Percentiles rank a stretch among this genome's conserved stretches.
These are phyloP conservation scores for Rhizopus arrhizus DNA, from an alignment of 371 early-diverging fungal genomes.

Conservation along the genomic window DNA sequence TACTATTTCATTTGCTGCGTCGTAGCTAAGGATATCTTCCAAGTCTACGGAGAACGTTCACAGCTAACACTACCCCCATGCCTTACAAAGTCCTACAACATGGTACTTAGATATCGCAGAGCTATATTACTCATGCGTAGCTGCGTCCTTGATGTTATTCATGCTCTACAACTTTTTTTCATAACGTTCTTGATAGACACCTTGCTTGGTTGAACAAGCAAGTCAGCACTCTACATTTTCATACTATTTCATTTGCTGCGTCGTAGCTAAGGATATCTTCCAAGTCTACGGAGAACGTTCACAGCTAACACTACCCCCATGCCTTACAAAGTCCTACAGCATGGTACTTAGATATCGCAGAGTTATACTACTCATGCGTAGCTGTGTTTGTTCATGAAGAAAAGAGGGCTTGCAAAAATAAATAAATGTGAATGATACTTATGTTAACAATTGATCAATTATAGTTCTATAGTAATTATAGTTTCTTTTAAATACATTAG, in stretches of 20 bases:
- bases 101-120: conserved; percentile 1
- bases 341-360: conserved; percentile 1
- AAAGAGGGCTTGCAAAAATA: conserved; percentile 3
- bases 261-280: background rate
- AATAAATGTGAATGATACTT: background rate
- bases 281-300: conserved; percentile 2
- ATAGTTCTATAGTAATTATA: too few relatives aligned
- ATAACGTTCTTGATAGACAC: too few relatives aligned
- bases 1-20: conserved; percentile 1
- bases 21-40: background rate
- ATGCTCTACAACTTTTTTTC: too few relatives aligned
- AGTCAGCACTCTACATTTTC: background rate
- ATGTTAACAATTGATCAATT: background rate
- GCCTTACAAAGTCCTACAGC: conserved; percentile 4
- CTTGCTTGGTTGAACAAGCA: too few relatives aligned
- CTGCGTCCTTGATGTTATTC: background rate
- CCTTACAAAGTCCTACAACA: conserved; percentile 2
- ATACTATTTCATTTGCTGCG: conserved; percentile 1
- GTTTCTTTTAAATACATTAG: too few relatives aligned
- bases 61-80: conserved; percentile 1
- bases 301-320: conserved; percentile 1
- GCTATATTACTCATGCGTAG: background rate
- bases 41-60: conserved; percentile 2
- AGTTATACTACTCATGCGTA: background rate
- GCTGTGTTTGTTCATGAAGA: conserved; percentile 3